phyloP scores from a whole-genome alignment of 2,329 filamentous ascomycete genomes.

The Curvularia eragrostidis region DNA sequence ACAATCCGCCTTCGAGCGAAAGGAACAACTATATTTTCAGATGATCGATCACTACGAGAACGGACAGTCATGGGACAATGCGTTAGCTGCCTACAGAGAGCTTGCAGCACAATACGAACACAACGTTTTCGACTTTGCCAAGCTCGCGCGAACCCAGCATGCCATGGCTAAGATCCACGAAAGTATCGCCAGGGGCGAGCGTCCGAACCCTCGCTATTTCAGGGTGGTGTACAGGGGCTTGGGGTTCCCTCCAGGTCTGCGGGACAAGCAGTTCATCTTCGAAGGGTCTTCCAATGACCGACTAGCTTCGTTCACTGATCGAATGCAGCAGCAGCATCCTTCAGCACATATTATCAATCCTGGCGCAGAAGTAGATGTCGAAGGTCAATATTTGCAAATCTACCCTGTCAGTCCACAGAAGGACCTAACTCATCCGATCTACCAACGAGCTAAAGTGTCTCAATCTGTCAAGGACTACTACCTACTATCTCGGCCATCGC shows the following conservation, averaged over 20 bases:
- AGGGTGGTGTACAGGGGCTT: constrained; percentile 88
- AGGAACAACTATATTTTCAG: constrained; percentile 88
- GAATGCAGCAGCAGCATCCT: constrained; percentile 90
- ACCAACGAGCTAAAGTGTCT: constrained; percentile 84
- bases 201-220: constrained; percentile 83
- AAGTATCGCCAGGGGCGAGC: constrained; percentile 80
- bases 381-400: constrained; percentile 89
- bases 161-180: constrained; percentile 95
- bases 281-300: constrained; percentile 81
- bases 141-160: constrained; percentile 85
- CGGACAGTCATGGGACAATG: constrained; percentile 91
- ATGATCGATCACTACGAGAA: constrained; percentile 97
- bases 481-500: constrained; percentile 75
- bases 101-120: constrained; percentile 89
- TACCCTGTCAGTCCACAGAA: constrained; percentile 82
- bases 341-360: constrained; percentile 79
- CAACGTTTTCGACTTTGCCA: constrained; percentile 88
- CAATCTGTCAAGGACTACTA: constrained; percentile 86
- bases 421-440: constrained; percentile 81
- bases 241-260: constrained; percentile 79
- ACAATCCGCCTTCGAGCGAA: constrained; percentile 89
- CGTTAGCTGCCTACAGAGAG: constrained; percentile 86
- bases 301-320: constrained; percentile 82
- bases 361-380: constrained; percentile 76
- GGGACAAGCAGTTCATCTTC: constrained; percentile 92